A percentile compares a stretch with the other conserved stretches of the same genome.
phyloP scores from a whole-genome alignment of 2,329 filamentous ascomycete genomes.

The Paecilomyces dactylethromorphus region DNA sequence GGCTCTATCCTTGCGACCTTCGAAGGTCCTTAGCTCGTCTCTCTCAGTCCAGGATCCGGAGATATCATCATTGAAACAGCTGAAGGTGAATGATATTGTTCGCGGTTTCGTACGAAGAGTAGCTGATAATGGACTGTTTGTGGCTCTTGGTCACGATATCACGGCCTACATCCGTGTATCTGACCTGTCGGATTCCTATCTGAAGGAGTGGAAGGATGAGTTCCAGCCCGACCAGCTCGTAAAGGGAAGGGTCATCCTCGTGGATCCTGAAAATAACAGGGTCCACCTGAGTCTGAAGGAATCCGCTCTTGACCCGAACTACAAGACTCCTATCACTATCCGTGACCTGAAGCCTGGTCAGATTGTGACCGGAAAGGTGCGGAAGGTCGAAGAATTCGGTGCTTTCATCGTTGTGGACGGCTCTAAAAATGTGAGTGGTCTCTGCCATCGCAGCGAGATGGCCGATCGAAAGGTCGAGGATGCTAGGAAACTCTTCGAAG shows the following conservation, averaged over 20 bases:
- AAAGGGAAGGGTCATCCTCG: slow-evolving; percentile 71
- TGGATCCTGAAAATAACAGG: slow-evolving; percentile 63
- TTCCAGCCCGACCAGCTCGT: slow-evolving; percentile 89
- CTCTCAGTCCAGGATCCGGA: slow-evolving; percentile 75
- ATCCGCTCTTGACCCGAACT: slow-evolving; percentile 74
- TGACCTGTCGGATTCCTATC: slow-evolving; percentile 80
- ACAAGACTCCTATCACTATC: slow-evolving; percentile 65
- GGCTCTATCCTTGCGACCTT: slow-evolving; percentile 74
- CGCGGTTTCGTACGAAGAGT: slow-evolving; percentile 91
- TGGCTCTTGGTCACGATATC: slow-evolving; percentile 73
- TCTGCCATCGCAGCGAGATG: slow-evolving; percentile 90
- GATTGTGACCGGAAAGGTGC: slow-evolving; percentile 79
- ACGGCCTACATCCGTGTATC: slow-evolving; percentile 78
- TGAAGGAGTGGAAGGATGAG: slow-evolving; percentile 92
- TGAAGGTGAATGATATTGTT: slow-evolving; percentile 71
- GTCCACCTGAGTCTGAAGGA: slow-evolving; percentile 82
- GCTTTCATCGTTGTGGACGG: slow-evolving; percentile 88
- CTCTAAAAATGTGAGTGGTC: slow-evolving; percentile 80
- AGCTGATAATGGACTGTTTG: slow-evolving; percentile 80
- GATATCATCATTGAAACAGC: slow-evolving; percentile 61
- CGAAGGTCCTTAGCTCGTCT: slow-evolving; percentile 80
- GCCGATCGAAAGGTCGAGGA: slow-evolving; percentile 76
- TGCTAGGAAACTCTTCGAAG: slow-evolving; percentile 81
- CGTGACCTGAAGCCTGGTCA: slow-evolving; percentile 74
- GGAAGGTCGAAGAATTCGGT: slow-evolving; percentile 91